Percentiles rank a stretch among this genome's conserved stretches.
Conservation (phyloP, 108 stramenopile genomes). For the Fragilaria radians region DNA sequence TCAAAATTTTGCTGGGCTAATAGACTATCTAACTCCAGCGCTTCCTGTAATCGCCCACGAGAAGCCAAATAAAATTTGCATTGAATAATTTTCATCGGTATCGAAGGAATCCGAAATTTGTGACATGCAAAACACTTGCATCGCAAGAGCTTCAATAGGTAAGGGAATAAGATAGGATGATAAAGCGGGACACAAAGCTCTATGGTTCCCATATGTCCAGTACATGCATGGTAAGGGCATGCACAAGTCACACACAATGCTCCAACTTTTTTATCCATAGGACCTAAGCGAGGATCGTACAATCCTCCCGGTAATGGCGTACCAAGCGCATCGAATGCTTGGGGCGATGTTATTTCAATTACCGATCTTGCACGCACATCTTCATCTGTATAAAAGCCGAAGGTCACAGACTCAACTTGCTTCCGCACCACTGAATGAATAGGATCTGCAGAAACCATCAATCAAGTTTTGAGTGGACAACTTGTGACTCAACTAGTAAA, state of each 20-base stretch:
- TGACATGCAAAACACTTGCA: slow-evolving; percentile 94
- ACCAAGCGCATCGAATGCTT: slow-evolving; percentile 78
- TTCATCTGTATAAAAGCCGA: slow-evolving; percentile 81
- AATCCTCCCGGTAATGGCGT: slow-evolving; percentile 85
- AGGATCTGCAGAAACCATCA: slow-evolving; percentile 2
- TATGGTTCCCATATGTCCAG: slow-evolving; percentile 96
- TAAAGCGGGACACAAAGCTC: slow-evolving; percentile 95
- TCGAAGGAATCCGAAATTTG: slow-evolving; percentile 50
- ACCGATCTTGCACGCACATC: slow-evolving; percentile 85
- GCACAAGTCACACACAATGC: slow-evolving; percentile 89
- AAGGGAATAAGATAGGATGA: slow-evolving; percentile 86
- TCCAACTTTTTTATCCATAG: slow-evolving; percentile 30
- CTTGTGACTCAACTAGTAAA: no score
- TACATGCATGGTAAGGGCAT: slow-evolving; percentile 65
- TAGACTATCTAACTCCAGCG: slow-evolving; percentile 60
- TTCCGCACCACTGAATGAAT: slow-evolving; percentile 9
- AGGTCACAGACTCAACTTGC: slow-evolving; percentile 14
- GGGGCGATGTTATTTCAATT: slow-evolving; percentile 81
- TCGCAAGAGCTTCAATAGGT: slow-evolving; percentile 70
- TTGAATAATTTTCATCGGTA: slow-evolving; percentile 28
- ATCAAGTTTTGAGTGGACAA: no score
- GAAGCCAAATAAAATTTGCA: slow-evolving; percentile 68
- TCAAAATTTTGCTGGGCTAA: slow-evolving; percentile 9
- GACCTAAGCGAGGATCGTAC: slow-evolving; percentile 93
- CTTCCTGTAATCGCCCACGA: slow-evolving; percentile 35